Base-by-base conservation (phyloP, 495 filamentous ascomycete species). In the Neurospora sp. region DNA sequence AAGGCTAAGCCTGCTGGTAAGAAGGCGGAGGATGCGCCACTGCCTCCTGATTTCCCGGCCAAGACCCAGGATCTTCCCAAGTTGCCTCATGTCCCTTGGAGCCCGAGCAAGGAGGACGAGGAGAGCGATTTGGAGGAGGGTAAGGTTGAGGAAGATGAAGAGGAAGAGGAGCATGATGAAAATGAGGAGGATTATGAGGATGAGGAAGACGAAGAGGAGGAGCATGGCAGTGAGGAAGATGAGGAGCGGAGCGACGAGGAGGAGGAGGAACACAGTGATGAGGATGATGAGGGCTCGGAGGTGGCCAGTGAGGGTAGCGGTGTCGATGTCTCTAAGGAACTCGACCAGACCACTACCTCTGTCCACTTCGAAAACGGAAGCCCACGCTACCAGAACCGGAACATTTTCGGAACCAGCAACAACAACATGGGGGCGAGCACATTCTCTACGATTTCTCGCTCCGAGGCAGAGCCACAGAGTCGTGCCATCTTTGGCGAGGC, bases 401-500 rank as follows among this genome's bases (percentile, higher is more conserved):
- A 65, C 53, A 35, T 65, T 9, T 65, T 65, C 27, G 53, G 53
- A 2, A 65, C 18, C 3, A 65, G 27, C 53, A 65, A 35, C 12
- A 61, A 61, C 53, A 18, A 35, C 38, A 77, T 86, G 74, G 77
- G 73, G 0, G 83, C 78, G 71, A 82, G 80, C 70, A 75, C 79
- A 2, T 86, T 79, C 71, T 85, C 84, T 61, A 83, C 80, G 1
- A 82, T 84, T 46, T 83, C 84, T n/a, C 82, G 81, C n/a, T 82
- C 80, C 9, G 84, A 84, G 35, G 82, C 80, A 8, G 81, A 83
- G 72, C 81, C 77, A 72, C 83, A 76, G 44, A 73, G 74, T 31
- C 83, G 83, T 37, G 74, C 81, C 68, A 82, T 91, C 53, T 93
- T 94, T 77, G 91, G 91, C n/a, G 91, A 93, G 75, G 82, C 92